Evolutionary conservation across 495 filamentous ascomycete species (phyloP), one percentile per base, ranked within the genome.

Genomic region (Entonaema liquescens): DNA sequence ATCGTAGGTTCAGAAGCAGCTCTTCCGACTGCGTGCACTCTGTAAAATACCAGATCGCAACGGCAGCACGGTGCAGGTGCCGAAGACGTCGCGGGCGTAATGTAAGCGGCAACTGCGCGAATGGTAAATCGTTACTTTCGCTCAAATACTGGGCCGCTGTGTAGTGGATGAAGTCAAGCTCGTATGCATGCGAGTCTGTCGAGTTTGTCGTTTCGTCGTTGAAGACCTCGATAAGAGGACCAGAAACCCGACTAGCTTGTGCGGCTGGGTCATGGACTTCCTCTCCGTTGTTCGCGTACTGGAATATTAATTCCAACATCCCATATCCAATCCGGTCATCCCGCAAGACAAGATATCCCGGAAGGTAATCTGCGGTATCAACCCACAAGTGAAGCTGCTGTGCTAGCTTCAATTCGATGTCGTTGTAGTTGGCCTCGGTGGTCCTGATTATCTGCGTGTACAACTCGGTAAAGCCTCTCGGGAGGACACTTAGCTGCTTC

Each of bases 351-450:
- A 67, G 21, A 53, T 58, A 62, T 0, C 58, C 49, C 3, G 73
- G 66, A 23, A 73, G 49, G 31, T 74, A 77, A 23, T 76, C 75
- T 5, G 29, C 47, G 3, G 59, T 57, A n/a, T 77, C 75, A 26
- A 76, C 47, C 75, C 75, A 77, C 5, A 77, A 17, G 38, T 73
- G 72, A 17, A 74, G 62, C 31, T 76, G 75, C 52, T 74, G 75
- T 6, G 62, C 73, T 15, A 77, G 54, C 31, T 60, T 59, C 11
- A 77, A 17, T 26, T 77, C 74, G 23, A 67, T 59, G 0, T 58
- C 42, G 25, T 67, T 70, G 36, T 74, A 70, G 3, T 61, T 71
- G 12, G 57, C 54, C 64, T 77, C 75, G 28, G 65, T 67, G 11
- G 74, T 77, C 29, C 47, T 38, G 4, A 77, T 54, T 54, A 66